These are phyloP conservation scores for Ceratobasidium sp. DNA, from an alignment of 1,284 basidiomycete species.

Conservation along the genomic window DNA sequence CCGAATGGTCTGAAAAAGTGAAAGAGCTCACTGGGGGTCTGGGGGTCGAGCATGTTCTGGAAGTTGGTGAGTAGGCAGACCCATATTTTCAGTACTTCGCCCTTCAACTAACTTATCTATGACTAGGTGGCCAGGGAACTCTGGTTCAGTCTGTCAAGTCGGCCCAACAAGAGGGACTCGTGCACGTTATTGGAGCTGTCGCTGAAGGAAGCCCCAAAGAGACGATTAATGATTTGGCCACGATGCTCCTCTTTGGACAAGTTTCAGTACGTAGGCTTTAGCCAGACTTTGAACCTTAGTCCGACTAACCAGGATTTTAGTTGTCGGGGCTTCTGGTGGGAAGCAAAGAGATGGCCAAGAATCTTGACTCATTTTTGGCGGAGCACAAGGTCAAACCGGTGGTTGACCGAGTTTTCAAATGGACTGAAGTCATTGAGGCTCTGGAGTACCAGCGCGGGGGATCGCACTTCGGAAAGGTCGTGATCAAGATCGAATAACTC, in stretches of 20 bases:
- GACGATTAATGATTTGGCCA: constrained; percentile 4
- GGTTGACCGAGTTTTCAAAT: constrained; percentile 22
- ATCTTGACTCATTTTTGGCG: not conserved
- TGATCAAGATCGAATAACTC: constrained; percentile 14
- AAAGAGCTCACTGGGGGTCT: constrained; percentile 53
- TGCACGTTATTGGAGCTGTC: constrained; percentile 11
- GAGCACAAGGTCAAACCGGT: constrained; percentile 18
- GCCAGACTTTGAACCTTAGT: not conserved
- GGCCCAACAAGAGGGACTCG: not conserved
- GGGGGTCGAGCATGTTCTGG: constrained; percentile 9
- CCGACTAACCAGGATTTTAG: not conserved
- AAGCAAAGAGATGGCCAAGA: constrained; percentile 11
- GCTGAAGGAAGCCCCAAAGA: not conserved
- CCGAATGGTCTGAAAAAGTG: constrained; percentile 67
- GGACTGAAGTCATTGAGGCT: constrained; percentile 17
- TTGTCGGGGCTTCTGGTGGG: not conserved
- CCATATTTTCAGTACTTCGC: not conserved
- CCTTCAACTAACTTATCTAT: not conserved
- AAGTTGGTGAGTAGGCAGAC: constrained; percentile 10
- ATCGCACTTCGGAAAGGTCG: constrained; percentile 31
- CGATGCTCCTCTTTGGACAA: constrained; percentile 7
- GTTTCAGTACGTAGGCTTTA: not conserved
- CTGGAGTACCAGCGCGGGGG: constrained; percentile 13
- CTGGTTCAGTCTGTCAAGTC: constrained; percentile 23
- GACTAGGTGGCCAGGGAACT: constrained; percentile 17